These are phyloP conservation scores for Rosa lucieae DNA, from an alignment of 306 rosid genomes.

Conservation along the genomic window DNA sequence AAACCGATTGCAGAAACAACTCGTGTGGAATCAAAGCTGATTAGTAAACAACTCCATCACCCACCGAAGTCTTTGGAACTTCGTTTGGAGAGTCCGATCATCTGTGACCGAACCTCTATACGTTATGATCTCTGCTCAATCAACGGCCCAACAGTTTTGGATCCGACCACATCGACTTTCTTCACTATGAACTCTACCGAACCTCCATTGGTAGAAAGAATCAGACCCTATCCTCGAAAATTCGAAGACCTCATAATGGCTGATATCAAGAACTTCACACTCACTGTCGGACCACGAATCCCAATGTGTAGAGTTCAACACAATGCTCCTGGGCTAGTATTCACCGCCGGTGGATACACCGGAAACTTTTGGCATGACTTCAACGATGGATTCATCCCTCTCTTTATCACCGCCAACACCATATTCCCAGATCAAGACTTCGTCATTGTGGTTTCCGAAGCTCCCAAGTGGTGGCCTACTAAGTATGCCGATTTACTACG, in stretches of 20 bases:
- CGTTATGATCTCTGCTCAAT: constrained; percentile 44
- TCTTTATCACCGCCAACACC: constrained; percentile 50
- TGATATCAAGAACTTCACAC: constrained; percentile 27
- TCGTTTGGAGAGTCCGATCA: constrained; percentile 4
- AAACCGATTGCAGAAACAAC: neutral
- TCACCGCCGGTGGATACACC: constrained; percentile 50
- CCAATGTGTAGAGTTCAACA: constrained; percentile 33
- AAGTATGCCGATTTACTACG: constrained; percentile 39
- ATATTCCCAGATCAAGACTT: constrained; percentile 30
- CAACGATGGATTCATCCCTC: constrained; percentile 50
- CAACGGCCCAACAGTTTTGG: constrained; percentile 35
- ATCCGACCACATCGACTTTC: constrained; percentile 30
- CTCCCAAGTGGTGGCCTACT: constrained; percentile 35
- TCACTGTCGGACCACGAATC: constrained; percentile 35
- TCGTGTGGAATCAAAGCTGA: neutral
- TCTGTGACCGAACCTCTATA: constrained; percentile 33
- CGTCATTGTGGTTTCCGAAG: constrained; percentile 34
- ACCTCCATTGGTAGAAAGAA: constrained; percentile 7
- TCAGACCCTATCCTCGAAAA: constrained; percentile 54
- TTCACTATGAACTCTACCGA: constrained; percentile 16
- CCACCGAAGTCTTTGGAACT: neutral
- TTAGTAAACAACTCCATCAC: too few species aligned
- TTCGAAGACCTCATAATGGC: constrained; percentile 32
- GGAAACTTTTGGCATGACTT: constrained; percentile 59
- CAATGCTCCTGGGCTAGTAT: constrained; percentile 43